phyloP scores from a whole-genome alignment of 371 early-diverging fungal species.

The Mucor saturninus region DNA sequence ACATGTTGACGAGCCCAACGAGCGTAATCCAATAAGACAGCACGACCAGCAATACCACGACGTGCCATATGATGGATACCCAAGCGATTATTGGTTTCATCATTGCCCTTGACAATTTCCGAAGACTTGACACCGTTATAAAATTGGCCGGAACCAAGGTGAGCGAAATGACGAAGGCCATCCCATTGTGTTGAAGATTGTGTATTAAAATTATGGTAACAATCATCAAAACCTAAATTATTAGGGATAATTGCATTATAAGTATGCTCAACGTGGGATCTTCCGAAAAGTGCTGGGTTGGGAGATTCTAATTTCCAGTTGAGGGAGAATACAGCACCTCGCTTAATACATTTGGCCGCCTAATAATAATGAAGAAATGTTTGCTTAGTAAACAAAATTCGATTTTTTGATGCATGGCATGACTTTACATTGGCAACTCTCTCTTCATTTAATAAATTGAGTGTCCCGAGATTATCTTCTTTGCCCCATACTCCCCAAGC shows the following conservation, averaged over 20 bases:
- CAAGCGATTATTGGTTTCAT: slow-evolving; percentile 25
- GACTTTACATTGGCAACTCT: slow-evolving; percentile 31
- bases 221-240: slow-evolving; percentile 38
- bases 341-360: slow-evolving; percentile 26
- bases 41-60: slow-evolving; percentile 51
- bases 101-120: no score
- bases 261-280: slow-evolving; percentile 28
- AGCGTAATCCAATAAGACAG: slow-evolving; percentile 47
- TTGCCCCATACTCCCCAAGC: slow-evolving; percentile 56
- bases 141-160: slow-evolving; percentile 23
- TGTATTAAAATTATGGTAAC: slow-evolving; percentile 44
- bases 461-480: slow-evolving; percentile 48
- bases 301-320: slow-evolving; percentile 48
- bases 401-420: no score
- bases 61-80: slow-evolving; percentile 52
- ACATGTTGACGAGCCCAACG: slow-evolving; percentile 40
- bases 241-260: slow-evolving; percentile 22
- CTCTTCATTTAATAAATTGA: slow-evolving; percentile 45
- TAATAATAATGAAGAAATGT: neutral
- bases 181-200: slow-evolving; percentile 53
- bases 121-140: slow-evolving; percentile 35
- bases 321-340: slow-evolving; percentile 41
- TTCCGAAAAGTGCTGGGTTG: slow-evolving; percentile 32
- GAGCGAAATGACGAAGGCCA: slow-evolving; percentile 45
- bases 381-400: no score